Percentiles rank a stretch among this genome's conserved stretches.
Conservation (phyloP, 2,329 filamentous ascomycete species). For the Harringtonia lauricola region DNA sequence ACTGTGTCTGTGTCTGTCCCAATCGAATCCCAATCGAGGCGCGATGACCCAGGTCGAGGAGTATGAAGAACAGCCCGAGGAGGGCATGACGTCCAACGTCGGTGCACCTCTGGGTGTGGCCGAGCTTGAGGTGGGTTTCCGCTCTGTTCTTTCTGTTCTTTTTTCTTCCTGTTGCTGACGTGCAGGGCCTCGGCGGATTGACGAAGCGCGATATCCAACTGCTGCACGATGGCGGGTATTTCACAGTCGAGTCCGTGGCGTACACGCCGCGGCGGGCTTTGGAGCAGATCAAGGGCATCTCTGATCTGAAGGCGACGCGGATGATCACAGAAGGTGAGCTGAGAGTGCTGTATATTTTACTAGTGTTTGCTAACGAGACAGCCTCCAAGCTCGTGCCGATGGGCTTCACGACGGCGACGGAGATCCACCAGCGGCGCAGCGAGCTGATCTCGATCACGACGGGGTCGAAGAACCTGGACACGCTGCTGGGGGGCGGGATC, state of each 20-base stretch:
- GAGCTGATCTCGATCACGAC: slow-evolving; percentile 98
- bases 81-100: slow-evolving; percentile 63
- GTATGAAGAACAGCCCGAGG: slow-evolving; percentile 54
- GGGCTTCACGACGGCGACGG: slow-evolving; percentile 97
- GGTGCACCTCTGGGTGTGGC: slow-evolving; percentile 86
- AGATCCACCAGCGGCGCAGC: slow-evolving; percentile 95
- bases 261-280: slow-evolving; percentile 77
- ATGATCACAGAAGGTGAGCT: slow-evolving; percentile 87
- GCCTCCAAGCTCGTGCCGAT: slow-evolving; percentile 94
- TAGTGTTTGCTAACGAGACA: slow-evolving; percentile 21
- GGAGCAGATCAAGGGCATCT: slow-evolving; percentile 96
- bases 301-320: slow-evolving; percentile 90
- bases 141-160: background rate
- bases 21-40: no score
- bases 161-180: slow-evolving; percentile 1
- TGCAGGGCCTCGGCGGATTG: slow-evolving; percentile 71
- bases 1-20: no score
- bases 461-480: slow-evolving; percentile 94
- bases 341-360: slow-evolving; percentile 13
- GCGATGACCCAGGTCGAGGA: slow-evolving; percentile 43
- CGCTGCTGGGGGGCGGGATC: slow-evolving; percentile 82
- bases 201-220: slow-evolving; percentile 95
- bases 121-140: slow-evolving; percentile 63
- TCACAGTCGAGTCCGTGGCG: slow-evolving; percentile 91
- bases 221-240: slow-evolving; percentile 81